A percentile compares a stretch with the other conserved stretches of the same genome.
Conservation (phyloP, 257 asterid genomes). For the Verbascum thapsus region DNA sequence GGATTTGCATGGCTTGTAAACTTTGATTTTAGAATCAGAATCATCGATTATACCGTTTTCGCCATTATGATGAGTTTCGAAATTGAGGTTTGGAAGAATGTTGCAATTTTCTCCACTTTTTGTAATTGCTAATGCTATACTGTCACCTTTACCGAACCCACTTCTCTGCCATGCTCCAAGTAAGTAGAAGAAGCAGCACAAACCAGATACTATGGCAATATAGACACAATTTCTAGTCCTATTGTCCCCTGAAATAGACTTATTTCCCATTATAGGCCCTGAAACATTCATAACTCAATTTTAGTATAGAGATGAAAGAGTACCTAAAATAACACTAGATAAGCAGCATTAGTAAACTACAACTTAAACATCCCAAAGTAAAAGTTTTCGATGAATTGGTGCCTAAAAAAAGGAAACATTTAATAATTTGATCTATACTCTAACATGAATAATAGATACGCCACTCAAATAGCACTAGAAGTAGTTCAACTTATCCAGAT, state of each 20-base stretch:
- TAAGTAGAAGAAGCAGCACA: slow-evolving; percentile 58
- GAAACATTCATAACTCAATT: slow-evolving; percentile 12
- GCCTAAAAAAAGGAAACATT: background rate
- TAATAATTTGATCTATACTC: slow-evolving; percentile 3
- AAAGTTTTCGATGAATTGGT: slow-evolving; percentile 9
- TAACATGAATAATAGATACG: slow-evolving; percentile 1
- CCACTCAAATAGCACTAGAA: slow-evolving; percentile 19
- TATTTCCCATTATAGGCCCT: slow-evolving; percentile 52
- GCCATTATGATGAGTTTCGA: slow-evolving; percentile 55
- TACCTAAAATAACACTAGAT: background rate
- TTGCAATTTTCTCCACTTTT: slow-evolving; percentile 50
- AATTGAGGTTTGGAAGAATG: slow-evolving; percentile 52
- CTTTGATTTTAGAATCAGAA: slow-evolving; percentile 34
- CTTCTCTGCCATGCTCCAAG: slow-evolving; percentile 69
- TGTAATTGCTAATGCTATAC: slow-evolving; percentile 40
- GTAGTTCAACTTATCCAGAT: background rate
- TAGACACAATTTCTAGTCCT: slow-evolving; percentile 47
- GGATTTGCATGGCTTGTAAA: slow-evolving; percentile 45
- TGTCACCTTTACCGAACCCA: slow-evolving; percentile 59
- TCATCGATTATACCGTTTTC: slow-evolving; percentile 46
- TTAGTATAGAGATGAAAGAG: slow-evolving; percentile 8
- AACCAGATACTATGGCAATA: slow-evolving; percentile 50
- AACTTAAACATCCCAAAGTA: background rate
- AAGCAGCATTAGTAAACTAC: slow-evolving; percentile 1
- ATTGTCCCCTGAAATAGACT: slow-evolving; percentile 40